A percentile compares a stretch with the other conserved stretches of the same genome.
phyloP scores from a whole-genome alignment of 352 stramenopile genomes.

The Hyaloperonospora arabidopsidis region DNA sequence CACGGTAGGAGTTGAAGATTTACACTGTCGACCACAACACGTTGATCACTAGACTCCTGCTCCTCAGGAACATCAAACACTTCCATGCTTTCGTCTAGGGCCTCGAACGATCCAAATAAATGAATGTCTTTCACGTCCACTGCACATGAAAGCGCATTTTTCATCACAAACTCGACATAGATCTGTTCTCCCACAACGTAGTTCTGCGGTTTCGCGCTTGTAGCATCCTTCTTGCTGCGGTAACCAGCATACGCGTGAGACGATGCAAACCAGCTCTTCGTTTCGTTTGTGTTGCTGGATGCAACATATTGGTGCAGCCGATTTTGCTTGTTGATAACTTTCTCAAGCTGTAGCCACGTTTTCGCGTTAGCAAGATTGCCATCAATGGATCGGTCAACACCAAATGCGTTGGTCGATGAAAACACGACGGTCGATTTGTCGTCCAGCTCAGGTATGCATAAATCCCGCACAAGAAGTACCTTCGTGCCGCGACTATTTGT shows the following conservation, averaged over 20 bases:
- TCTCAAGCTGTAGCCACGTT: slow-evolving; percentile 51
- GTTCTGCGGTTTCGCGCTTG: slow-evolving; percentile 40
- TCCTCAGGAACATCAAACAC: slow-evolving; percentile 45
- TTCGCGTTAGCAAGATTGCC: slow-evolving; percentile 48
- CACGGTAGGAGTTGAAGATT: slow-evolving; percentile 68
- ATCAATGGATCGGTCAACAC: slow-evolving; percentile 65
- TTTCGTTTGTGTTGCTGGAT: slow-evolving; percentile 11
- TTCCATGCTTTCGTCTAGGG: slow-evolving; percentile 13
- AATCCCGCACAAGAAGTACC: slow-evolving; percentile 59
- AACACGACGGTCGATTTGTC: slow-evolving; percentile 79
- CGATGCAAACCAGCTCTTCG: slow-evolving; percentile 45
- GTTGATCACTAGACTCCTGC: slow-evolving; percentile 17
- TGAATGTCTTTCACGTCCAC: slow-evolving; percentile 78
- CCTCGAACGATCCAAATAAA: slow-evolving; percentile 68
- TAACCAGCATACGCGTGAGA: slow-evolving; percentile 47
- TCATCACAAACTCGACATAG: slow-evolving; percentile 85
- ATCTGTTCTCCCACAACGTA: slow-evolving; percentile 71
- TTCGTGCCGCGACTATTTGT: slow-evolving; percentile 32
- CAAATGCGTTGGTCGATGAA: slow-evolving; percentile 59
- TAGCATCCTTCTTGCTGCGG: slow-evolving; percentile 42
- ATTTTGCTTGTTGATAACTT: slow-evolving; percentile 54
- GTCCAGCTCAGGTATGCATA: slow-evolving; percentile 78
- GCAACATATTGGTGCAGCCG: slow-evolving; percentile 51
- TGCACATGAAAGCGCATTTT: slow-evolving; percentile 76
- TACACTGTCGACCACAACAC: slow-evolving; percentile 56